Conservation (phyloP, 192 early-diverging fungal genomes). For the Chytriomyces hyalinus region DNA sequence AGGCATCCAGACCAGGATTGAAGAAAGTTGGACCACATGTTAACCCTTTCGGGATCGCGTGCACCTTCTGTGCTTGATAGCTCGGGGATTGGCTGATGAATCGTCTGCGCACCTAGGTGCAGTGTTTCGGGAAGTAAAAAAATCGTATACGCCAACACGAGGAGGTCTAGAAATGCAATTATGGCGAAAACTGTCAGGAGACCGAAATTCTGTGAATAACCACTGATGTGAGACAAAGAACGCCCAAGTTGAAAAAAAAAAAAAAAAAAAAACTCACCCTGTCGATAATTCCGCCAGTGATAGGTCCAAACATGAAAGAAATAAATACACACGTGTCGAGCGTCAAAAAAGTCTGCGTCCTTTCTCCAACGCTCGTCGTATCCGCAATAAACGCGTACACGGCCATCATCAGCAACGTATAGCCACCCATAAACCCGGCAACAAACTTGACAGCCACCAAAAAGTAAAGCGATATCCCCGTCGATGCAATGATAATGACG, state of each 20-base stretch:
- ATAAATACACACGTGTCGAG: constrained; percentile 38
- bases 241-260: neutral
- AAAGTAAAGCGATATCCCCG: constrained; percentile 42
- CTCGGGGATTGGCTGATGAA: neutral
- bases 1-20: neutral
- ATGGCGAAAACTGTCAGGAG: constrained; percentile 40
- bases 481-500: constrained; percentile 31
- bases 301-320: constrained; percentile 47
- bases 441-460: constrained; percentile 41
- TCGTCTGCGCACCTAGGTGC: neutral
- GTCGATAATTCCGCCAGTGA: constrained; percentile 44
- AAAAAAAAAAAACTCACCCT: constrained; percentile 13
- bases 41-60: neutral
- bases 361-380: neutral
- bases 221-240: neutral
- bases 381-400: constrained; percentile 21
- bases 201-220: constrained; percentile 28
- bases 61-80: neutral
- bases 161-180: constrained; percentile 30
- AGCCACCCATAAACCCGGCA: constrained; percentile 46
- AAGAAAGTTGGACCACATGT: constrained; percentile 5
- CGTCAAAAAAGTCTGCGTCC: constrained; percentile 23
- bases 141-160: constrained; percentile 34
- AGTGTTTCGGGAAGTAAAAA: constrained; percentile 53
- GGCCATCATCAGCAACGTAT: constrained; percentile 33